A percentile compares a stretch with the other conserved stretches of the same genome.
phyloP scores from a whole-genome alignment of 495 filamentous ascomycete genomes.

The Margaritispora aquatica region DNA sequence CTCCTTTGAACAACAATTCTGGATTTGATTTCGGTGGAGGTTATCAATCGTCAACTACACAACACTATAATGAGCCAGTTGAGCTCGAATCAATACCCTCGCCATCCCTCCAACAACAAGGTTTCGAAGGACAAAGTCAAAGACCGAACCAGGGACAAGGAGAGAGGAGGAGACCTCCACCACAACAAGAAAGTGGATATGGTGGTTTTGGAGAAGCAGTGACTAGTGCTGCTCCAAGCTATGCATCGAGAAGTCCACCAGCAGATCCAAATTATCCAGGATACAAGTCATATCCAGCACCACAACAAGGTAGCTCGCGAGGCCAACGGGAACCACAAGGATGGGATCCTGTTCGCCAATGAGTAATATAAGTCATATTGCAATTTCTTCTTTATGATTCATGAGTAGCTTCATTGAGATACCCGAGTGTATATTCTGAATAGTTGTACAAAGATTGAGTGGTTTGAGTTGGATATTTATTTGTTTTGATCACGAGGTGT shows the following conservation, averaged over 20 bases:
- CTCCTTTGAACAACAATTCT: conserved; percentile 15
- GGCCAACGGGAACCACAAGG: conserved; percentile 14
- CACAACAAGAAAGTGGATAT: conserved; percentile 6
- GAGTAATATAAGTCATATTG: neutral
- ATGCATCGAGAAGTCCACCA: conserved; percentile 15
- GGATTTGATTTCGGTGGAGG: conserved; percentile 22
- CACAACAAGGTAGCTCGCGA: neutral
- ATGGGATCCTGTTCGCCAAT: conserved; percentile 22
- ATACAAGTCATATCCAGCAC: conserved; percentile 6
- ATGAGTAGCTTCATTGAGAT: neutral
- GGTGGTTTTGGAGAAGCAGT: neutral
- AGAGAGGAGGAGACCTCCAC: conserved; percentile 3
- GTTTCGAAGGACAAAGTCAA: neutral
- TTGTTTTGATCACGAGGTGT: too few relatives aligned
- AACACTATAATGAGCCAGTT: neutral
- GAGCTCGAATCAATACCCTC: conserved; percentile 1
- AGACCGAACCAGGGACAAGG: neutral
- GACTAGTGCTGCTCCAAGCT: conserved; percentile 3
- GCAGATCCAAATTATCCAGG: conserved; percentile 13
- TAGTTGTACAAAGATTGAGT: neutral
- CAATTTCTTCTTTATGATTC: neutral
- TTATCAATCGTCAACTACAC: conserved; percentile 5
- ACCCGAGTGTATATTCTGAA: neutral
- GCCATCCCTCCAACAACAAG: conserved; percentile 13
- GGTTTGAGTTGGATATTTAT: too few relatives aligned